Evolutionary conservation across 345 rosid genomes (phyloP), one percentile per base, ranked within the genome.

Genomic region (Moricandia moricandioides): DNA sequence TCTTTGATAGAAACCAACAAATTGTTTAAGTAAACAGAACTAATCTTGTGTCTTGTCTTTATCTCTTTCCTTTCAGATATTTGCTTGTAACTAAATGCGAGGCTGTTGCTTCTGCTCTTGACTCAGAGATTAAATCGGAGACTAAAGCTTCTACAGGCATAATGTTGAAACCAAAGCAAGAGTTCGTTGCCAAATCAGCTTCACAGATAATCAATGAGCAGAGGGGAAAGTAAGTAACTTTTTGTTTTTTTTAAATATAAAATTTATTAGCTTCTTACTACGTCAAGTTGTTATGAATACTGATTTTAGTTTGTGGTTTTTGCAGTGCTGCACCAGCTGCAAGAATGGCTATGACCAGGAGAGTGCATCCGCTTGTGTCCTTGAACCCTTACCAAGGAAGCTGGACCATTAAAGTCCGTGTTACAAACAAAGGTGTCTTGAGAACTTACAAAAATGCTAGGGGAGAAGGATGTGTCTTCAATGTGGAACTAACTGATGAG

Each of bases 391-490:
- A 95, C 76, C 98, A 95, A 82, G 98, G 97, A 8, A 95, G 79
- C 58, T 95, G 98, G 99, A 95, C 92, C 4, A 95, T 95, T 60
- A 92, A 92, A 81, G 99, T 92, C 12, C 78, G 92, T 16, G 93
- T 95, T 10, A 95, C 99, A 3, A 90, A 80, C 85, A 95, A 92
- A 85, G 99, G 91, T 43, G 80, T 55, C 73, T 89, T 95, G 98
- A 88, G 97, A 52, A 85, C 87, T 56, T 95, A 90, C 74, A 95
- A 74, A 78, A 95, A 95, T 56, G 89, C 89, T 1, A 90, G 96
- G 70, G 99, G 99, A 14, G 99, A 95, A 77, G 99, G 99, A 24
- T 92, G 96, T 61, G 97, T 92, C 79, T 95, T 92, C 80, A 95
- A 90, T 80, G 96, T 95, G 60, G 98, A 95, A 80, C 83, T 95